Evolutionary conservation across 495 filamentous ascomycete genomes (phyloP).

Genomic region (Penicillium cataractarum): DNA sequence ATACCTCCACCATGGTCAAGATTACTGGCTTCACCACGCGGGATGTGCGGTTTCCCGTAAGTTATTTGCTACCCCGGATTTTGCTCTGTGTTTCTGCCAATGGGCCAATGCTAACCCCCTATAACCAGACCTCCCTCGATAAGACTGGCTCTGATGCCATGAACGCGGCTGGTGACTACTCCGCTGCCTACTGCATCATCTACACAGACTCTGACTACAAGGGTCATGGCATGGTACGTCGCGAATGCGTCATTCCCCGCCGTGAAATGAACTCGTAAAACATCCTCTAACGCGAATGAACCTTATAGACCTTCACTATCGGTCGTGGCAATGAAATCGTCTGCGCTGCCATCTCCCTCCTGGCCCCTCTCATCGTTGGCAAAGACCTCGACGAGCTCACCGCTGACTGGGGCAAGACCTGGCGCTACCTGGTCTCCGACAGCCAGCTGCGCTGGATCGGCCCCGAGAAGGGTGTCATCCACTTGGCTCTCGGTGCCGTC

Average conservation of each 20-base stretch:
- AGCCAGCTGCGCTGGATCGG: slow-evolving; percentile 93
- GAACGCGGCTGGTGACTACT: slow-evolving; percentile 95
- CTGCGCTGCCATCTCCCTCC: slow-evolving; percentile 77
- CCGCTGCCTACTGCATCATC: slow-evolving; percentile 89
- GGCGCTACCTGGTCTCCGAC: slow-evolving; percentile 89
- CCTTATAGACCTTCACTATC: slow-evolving; percentile 86
- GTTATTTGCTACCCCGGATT: slow-evolving; percentile 20
- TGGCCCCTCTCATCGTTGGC: slow-evolving; percentile 72
- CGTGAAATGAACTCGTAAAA: not conserved
- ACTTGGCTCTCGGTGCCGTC: slow-evolving; percentile 86
- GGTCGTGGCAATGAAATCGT: slow-evolving; percentile 95
- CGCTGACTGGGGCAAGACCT: slow-evolving; percentile 82
- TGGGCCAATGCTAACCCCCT: not conserved
- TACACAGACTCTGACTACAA: slow-evolving; percentile 71
- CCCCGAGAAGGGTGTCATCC: slow-evolving; percentile 93
- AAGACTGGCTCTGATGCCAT: slow-evolving; percentile 97
- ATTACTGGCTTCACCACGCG: slow-evolving; percentile 80
- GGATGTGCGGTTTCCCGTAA: slow-evolving; percentile 87
- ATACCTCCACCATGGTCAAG: slow-evolving; percentile 60
- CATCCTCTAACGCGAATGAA: slow-evolving; percentile 1
- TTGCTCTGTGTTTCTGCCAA: slow-evolving; percentile 5
- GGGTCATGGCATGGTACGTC: slow-evolving; percentile 85
- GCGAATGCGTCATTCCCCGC: not conserved
- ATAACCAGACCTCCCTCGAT: slow-evolving; percentile 78
- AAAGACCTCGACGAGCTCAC: slow-evolving; percentile 76